A percentile compares a stretch with the other conserved stretches of the same genome.
Conservation (phyloP, 108 stramenopile species). For the Seminavis robusta region DNA sequence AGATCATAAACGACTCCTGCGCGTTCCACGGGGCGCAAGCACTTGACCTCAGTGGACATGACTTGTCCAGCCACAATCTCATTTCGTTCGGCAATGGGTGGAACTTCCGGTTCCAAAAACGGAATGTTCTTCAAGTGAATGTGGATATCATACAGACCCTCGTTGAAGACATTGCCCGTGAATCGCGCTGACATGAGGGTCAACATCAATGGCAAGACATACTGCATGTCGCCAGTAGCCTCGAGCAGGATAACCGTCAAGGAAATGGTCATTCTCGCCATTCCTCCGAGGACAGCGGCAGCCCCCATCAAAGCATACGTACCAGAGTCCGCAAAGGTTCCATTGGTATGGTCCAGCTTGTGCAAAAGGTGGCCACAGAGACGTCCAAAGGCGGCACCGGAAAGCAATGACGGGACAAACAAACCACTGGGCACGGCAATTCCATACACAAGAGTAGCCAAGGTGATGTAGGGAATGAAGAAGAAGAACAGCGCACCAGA, state of each 20-base stretch:
- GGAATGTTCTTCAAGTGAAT: conserved; percentile 86
- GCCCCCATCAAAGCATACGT: conserved; percentile 97
- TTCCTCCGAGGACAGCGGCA: conserved; percentile 94
- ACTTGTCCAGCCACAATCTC: conserved; percentile 90
- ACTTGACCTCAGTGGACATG: conserved; percentile 87
- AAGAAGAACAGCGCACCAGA: conserved; percentile 92
- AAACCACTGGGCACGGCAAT: conserved; percentile 92
- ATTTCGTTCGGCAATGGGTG: conserved; percentile 81
- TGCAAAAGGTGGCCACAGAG: conserved; percentile 95
- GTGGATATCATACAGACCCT: conserved; percentile 97
- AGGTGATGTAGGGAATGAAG: conserved; percentile 87
- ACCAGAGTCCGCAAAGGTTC: conserved; percentile 96
- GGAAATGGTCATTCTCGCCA: conserved; percentile 99
- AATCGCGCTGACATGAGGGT: conserved; percentile 94
- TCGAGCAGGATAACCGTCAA: conserved; percentile 96
- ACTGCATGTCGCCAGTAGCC: conserved; percentile 98
- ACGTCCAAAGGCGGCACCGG: conserved; percentile 89
- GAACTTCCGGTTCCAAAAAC: conserved; percentile 89
- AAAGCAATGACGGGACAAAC: conserved; percentile 86
- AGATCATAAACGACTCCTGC: conserved; percentile 88
- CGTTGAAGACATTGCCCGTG: conserved; percentile 97
- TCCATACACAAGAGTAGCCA: conserved; percentile 87
- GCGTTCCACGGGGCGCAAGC: conserved; percentile 82
- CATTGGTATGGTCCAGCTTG: conserved; percentile 90
- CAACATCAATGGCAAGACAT: conserved; percentile 97